phyloP scores from a whole-genome alignment of 176 grass and related monocot genomes.

The Oryza officinalis region DNA sequence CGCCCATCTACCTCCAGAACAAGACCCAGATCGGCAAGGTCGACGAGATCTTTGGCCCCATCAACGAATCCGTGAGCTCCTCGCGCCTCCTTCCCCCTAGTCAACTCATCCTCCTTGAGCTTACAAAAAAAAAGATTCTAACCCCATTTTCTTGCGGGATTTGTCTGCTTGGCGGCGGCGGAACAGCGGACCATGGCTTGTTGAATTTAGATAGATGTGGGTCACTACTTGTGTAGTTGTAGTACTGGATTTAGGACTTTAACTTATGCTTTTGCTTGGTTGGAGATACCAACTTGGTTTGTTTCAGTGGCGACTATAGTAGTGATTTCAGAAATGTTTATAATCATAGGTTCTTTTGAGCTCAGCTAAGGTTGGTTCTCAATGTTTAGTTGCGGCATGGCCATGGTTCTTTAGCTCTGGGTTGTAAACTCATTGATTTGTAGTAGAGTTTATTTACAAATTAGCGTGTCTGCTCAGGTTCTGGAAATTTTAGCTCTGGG shows the following conservation, averaged over 20 bases:
- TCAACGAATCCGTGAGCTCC: conserved; percentile 87
- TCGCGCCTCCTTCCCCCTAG: neutral
- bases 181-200: neutral
- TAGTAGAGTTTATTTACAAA: neutral
- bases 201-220: neutral
- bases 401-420: neutral
- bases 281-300: neutral
- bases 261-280: neutral
- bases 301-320: neutral
- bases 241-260: neutral
- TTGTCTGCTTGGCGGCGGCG: neutral
- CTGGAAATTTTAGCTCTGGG: neutral
- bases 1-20: conserved; percentile 90
- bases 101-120: neutral
- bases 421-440: neutral
- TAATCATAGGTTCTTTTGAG: neutral
- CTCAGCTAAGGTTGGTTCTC: neutral
- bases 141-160: neutral
- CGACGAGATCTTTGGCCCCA: conserved; percentile 97
- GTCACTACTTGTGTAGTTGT: neutral
- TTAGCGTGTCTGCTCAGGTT: neutral
- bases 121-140: too few relatives aligned
- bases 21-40: conserved; percentile 97
- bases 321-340: neutral
- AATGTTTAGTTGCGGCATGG: neutral